Evolutionary conservation across 768 basidiomycete genomes (phyloP), one percentile per base, ranked within the genome.

Genomic region (Suillus subalutaceus): DNA sequence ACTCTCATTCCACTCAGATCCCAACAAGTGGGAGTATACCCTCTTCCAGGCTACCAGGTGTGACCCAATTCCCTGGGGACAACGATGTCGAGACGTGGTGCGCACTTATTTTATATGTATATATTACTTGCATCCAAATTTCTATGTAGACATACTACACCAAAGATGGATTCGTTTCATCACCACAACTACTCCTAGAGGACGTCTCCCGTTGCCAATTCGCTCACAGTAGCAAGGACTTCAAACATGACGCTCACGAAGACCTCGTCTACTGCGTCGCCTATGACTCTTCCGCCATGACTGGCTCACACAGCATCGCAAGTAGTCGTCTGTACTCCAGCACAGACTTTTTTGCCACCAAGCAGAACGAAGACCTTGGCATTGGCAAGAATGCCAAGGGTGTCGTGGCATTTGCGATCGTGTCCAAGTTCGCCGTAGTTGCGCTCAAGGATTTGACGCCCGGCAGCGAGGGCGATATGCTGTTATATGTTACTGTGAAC

Each of bases 261-360:
- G 86, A 94, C 70, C 84, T 95, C 26, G 85, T 99, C 72, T 96
- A 91, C 80, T 99, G 97, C 74, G 90, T 97, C 68, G 96, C 88
- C 2, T 96, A 86, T 76, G 96, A 97, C 71, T 80, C 86, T 4
- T 79, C 82, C 10, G 78, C 85, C 10, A 69, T 77, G 35, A 79
- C 78, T 26, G 73, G 76, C 32, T 70, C 72, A 23, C 87, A 87
- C 68, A 71, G 79, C 1, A 81, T 88, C 66, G 75, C 73, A 6
- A 86, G 87, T 32, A 88, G 88, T 57, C 86, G 92, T 8, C 86
- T 99, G 48, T 97, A 86, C 81, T 90, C 90, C 44, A 92, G 88
- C 64, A 87, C 88, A 2, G 93, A 97, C 80, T 99, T 93, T 76
- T 99, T 97, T 83, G 70, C 81, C 4, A 73, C 77, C 0, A 84